Evolutionary conservation across 2,329 filamentous ascomycete species (phyloP).

Genomic region (Drechslera avenae): DNA sequence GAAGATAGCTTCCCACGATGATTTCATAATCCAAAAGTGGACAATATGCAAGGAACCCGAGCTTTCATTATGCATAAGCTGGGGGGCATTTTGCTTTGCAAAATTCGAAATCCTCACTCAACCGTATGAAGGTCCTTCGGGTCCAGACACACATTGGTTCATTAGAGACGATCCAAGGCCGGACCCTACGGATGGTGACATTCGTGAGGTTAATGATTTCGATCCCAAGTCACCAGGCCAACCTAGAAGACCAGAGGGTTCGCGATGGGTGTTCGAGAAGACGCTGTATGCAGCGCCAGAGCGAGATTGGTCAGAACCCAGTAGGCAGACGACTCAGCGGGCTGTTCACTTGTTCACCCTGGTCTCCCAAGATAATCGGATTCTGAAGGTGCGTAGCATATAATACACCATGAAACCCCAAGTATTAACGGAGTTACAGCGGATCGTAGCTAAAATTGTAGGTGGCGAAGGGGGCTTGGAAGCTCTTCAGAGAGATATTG

Average conservation of each 20-base stretch:
- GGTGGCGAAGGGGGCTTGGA: neutral
- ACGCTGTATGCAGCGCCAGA: neutral
- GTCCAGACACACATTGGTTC: too few relatives aligned
- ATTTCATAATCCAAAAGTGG: too few relatives aligned
- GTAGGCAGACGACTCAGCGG: too few relatives aligned
- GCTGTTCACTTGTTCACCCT: neutral
- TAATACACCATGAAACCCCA: neutral
- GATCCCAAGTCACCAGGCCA: neutral
- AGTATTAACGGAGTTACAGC: neutral
- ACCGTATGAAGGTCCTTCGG: too few relatives aligned
- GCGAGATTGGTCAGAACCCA: too few relatives aligned
- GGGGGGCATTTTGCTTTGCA: too few relatives aligned
- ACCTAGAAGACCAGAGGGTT: neutral
- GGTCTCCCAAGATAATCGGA: neutral
- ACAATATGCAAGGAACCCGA: too few relatives aligned
- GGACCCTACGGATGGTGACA: neutral
- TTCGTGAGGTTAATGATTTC: neutral
- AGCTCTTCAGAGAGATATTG: too few relatives aligned
- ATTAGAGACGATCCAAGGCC: neutral
- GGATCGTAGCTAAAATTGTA: neutral
- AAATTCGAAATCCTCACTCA: too few relatives aligned
- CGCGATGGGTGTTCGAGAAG: neutral
- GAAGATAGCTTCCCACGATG: too few relatives aligned
- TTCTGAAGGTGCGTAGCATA: neutral
- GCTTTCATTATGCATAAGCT: too few relatives aligned